A percentile compares a stretch with the other conserved stretches of the same genome.
Conservation (phyloP, 441 rosid species). For the Euphorbia celastroides region DNA sequence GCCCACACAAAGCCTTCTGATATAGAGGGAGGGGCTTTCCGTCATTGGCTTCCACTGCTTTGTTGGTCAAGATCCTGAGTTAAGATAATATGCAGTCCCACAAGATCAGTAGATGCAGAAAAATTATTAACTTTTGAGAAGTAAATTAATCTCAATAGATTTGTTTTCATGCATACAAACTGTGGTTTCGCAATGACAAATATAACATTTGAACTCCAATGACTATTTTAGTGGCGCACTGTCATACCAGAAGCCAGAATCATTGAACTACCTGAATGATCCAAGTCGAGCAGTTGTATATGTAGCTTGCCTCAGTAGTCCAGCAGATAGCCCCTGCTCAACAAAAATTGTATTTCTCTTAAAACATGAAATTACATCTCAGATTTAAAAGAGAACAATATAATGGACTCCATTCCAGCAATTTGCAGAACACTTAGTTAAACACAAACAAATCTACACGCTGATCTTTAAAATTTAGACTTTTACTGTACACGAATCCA, state of each 20-base stretch:
- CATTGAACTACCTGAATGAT: conserved; percentile 65
- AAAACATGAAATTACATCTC: neutral
- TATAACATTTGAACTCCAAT: neutral
- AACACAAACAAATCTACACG: neutral
- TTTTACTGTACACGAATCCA: neutral
- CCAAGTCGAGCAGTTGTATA: conserved; percentile 99
- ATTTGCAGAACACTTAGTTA: too few species aligned
- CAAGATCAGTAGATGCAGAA: neutral
- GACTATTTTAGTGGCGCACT: neutral
- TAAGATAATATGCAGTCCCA: conserved; percentile 3
- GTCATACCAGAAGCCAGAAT: neutral
- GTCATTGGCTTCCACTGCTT: conserved; percentile 84
- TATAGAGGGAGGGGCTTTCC: conserved; percentile 94
- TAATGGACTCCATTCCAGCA: neutral
- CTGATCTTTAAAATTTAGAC: neutral
- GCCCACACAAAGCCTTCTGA: conserved; percentile 95
- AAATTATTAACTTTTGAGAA: neutral
- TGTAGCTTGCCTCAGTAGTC: conserved; percentile 94
- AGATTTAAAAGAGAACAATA: neutral
- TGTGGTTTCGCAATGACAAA: neutral
- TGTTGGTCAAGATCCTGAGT: conserved; percentile 68
- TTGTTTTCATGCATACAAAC: neutral
- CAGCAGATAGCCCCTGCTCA: conserved; percentile 87
- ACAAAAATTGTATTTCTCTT: neutral
- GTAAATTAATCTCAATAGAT: neutral